These are phyloP conservation scores for Aspergillus phoenicis DNA, from an alignment of 2,329 filamentous ascomycete genomes.

Conservation along the genomic window DNA sequence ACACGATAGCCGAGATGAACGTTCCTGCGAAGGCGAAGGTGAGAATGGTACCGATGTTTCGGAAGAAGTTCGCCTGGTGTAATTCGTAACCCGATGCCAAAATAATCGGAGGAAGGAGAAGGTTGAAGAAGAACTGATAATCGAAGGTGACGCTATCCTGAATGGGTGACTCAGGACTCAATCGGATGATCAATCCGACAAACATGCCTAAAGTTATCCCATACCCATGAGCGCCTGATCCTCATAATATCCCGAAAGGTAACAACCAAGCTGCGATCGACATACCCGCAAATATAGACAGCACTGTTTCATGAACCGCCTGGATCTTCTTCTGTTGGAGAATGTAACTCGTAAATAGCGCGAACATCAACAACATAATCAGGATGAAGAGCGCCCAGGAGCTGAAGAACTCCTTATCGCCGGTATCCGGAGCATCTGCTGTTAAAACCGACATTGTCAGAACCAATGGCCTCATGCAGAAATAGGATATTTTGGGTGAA, in stretches of 20 bases:
- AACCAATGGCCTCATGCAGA: not conserved
- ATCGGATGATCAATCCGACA: slow-evolving; percentile 82
- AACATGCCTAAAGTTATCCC: slow-evolving; percentile 72
- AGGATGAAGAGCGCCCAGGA: slow-evolving; percentile 98
- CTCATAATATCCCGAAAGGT: not conserved
- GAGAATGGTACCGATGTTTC: slow-evolving; percentile 94
- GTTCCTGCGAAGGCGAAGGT: slow-evolving; percentile 98
- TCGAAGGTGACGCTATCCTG: slow-evolving; percentile 93
- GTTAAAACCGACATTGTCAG: slow-evolving; percentile 25
- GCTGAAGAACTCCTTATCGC: slow-evolving; percentile 89
- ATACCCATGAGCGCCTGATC: slow-evolving; percentile 14
- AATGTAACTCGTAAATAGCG: slow-evolving; percentile 95
- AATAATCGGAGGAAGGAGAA: slow-evolving; percentile 97
- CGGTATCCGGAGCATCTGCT: slow-evolving; percentile 71
- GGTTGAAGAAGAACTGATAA: slow-evolving; percentile 99
- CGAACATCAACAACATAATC: slow-evolving; percentile 88
- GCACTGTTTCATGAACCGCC: slow-evolving; percentile 94
- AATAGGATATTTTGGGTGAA: slow-evolving; percentile 7
- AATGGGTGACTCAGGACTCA: slow-evolving; percentile 80
- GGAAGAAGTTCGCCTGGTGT: slow-evolving; percentile 98
- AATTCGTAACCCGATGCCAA: slow-evolving; percentile 95
- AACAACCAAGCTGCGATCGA: not conserved
- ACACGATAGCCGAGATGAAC: slow-evolving; percentile 93
- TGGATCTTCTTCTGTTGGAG: slow-evolving; percentile 96
- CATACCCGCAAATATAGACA: slow-evolving; percentile 93